These are phyloP conservation scores for Trichoderma oligosporum DNA, from an alignment of 2,329 filamentous ascomycete species.

Conservation along the genomic window DNA sequence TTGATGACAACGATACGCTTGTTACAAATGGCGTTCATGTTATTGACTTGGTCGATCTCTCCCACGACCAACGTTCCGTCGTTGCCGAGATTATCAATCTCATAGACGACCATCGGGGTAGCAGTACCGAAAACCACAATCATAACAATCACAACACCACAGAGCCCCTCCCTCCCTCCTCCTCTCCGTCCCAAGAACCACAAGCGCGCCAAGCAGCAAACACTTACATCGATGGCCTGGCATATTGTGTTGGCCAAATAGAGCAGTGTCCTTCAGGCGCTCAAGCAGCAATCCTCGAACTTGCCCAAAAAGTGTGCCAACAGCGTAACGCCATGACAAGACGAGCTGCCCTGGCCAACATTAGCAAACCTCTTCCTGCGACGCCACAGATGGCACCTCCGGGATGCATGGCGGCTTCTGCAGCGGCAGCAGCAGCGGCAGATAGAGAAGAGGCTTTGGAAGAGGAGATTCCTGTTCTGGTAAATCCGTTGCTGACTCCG, in stretches of 20 bases:
- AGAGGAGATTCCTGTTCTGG: not conserved
- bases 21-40: slow-evolving; percentile 19
- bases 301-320: slow-evolving; percentile 23
- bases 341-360: not conserved
- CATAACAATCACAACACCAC: not conserved
- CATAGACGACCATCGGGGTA: not conserved
- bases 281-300: slow-evolving; percentile 28
- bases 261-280: slow-evolving; percentile 27
- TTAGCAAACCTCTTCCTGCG: slow-evolving; percentile 32
- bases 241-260: slow-evolving; percentile 35
- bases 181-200: not conserved
- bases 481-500: slow-evolving; percentile 1
- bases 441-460: not conserved
- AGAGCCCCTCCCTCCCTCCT: not conserved
- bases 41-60: slow-evolving; percentile 25
- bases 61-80: slow-evolving; percentile 2
- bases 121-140: not conserved
- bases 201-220: slow-evolving; percentile 2
- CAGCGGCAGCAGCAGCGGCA: not conserved
- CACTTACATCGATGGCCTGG: slow-evolving; percentile 28
- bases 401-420: slow-evolving; percentile 17
- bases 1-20: not conserved
- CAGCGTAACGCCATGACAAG: slow-evolving; percentile 6
- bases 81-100: slow-evolving; percentile 16
- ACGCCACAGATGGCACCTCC: slow-evolving; percentile 30